Evolutionary conservation across 2,329 filamentous ascomycete species (phyloP), one percentile per base, ranked within the genome.

Genomic region (Botryotinia globosa): DNA sequence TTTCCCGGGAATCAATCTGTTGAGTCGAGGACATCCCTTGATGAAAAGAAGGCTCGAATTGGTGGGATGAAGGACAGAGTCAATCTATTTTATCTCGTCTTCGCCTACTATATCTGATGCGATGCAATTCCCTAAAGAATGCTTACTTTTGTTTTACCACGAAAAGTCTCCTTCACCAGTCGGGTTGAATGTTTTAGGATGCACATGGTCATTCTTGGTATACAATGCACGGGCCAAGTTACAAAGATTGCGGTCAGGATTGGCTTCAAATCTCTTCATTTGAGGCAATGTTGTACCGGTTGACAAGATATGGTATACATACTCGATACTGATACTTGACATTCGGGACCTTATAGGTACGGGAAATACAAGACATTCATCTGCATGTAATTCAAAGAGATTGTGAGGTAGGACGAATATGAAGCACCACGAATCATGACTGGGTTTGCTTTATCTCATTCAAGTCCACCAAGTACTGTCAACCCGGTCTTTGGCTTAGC

Each of bases 401-500:
- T 51, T n/a, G 44, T 37, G 8, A 22, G 56, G 68, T 63, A 29
- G 29, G 58, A 65, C 69, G 6, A 39, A 14, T 54, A 22, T 34
- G 32, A 25, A 10, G 29, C 14, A 32, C 18, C 42, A 44, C 59
- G 45, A 64, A 71, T 71, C 69, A 65, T 42, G 29, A 32, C 39
- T 54, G 14, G n/a, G 16, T 29, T 54, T 10, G 51, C 29, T 56
- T 48, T 37, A 59, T 66, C 48, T 45, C 69, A 32, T 20, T 39
- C 37, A 48, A 71, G 63, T 66, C n/a, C 32, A 65, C 45, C 64
- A 51, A 65, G 39, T 71, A 65, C 44, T 58, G 44, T 34, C 61
- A n/a, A 71, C 69, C 69, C 69, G 69, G 69, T 71, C 69, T 25
- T 48, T 71, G 69, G 70, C 62, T 72, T 68, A 61, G 70, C 62